These are phyloP conservation scores for Lyophyllum decastes DNA, from an alignment of 768 basidiomycete species.

Conservation along the genomic window DNA sequence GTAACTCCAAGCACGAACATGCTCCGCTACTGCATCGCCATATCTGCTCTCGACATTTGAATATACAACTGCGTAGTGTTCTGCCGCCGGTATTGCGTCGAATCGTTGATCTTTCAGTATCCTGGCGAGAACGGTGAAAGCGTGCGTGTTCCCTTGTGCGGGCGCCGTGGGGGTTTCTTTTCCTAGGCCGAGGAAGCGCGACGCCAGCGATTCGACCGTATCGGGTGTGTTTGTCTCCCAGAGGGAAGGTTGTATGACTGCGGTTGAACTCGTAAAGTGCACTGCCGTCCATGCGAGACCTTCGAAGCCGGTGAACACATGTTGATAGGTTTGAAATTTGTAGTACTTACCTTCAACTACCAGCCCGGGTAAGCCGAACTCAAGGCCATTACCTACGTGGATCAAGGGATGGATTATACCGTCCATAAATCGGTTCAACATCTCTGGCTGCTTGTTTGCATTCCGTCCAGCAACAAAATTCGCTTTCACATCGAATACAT, in stretches of 20 bases:
- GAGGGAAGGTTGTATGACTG: slow-evolving; percentile 30
- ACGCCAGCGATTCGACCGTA: slow-evolving; percentile 4
- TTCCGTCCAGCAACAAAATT: slow-evolving; percentile 36
- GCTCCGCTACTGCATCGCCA: slow-evolving; percentile 40
- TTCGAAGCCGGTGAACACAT: slow-evolving; percentile 19
- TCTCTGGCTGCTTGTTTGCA: slow-evolving; percentile 35
- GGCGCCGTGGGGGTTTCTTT: background rate
- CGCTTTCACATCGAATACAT: slow-evolving; percentile 49
- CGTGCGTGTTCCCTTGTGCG: slow-evolving; percentile 31
- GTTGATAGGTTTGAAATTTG: background rate
- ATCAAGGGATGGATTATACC: slow-evolving; percentile 69
- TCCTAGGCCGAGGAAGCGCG: slow-evolving; percentile 3
- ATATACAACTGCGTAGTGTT: slow-evolving; percentile 25
- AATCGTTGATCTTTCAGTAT: slow-evolving; percentile 54
- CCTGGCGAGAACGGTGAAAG: slow-evolving; percentile 54
- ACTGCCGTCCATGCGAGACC: slow-evolving; percentile 61
- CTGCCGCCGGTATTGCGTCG: slow-evolving; percentile 12
- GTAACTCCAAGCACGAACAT: slow-evolving; percentile 46
- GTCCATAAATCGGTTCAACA: slow-evolving; percentile 52
- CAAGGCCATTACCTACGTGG: slow-evolving; percentile 61
- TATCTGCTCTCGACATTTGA: slow-evolving; percentile 34
- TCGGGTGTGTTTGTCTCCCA: slow-evolving; percentile 12
- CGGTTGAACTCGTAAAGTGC: slow-evolving; percentile 37
- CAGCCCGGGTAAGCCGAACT: slow-evolving; percentile 60
- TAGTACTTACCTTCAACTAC: slow-evolving; percentile 57